Evolutionary conservation across 73 alveolate genomes (phyloP), one percentile per base, ranked within the genome.

Genomic region (Breviolum minutum): DNA sequence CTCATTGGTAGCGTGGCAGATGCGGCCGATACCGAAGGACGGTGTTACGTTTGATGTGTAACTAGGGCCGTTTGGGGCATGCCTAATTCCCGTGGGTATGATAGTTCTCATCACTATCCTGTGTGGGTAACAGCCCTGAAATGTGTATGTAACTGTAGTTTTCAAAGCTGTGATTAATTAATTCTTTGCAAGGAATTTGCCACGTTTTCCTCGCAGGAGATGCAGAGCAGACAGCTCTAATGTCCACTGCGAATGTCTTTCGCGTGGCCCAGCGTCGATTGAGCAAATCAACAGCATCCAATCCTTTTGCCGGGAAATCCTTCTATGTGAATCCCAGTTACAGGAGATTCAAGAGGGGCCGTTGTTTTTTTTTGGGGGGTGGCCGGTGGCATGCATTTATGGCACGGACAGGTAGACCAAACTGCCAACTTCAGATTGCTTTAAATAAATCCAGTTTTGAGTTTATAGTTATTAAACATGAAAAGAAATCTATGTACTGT

Each of bases 271-370:
- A 83, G 76, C 76, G 76, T 0, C 92, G 92, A 8, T 61, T 60
- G 22, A 61, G 73, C 61, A 79, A 30, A 16, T 9, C 87, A 40
- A 12, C 76, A 10, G 92, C 26, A 20, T 1, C 92, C 73, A 86
- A 86, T 27, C 94, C 94, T 63, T 86, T 86, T 26, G 94, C 62
- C 22, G 94, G 94, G 29, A 61, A 86, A 27, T 27, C 64, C 7
- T 86, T 86, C 94, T 86, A 86, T n/a, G 94, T 86, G 81, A 86
- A 86, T n/a, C 94, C 94, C 63, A 86, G 94, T 79, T 86, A 86
- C 79, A 86, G 94, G 94, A 20, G 40, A 7, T 12, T 24, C 40
- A 29, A 22, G 86, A 64, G 27, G 63, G 5, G 61, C 74, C 74
- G 24, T 66, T 17, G 74, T 17, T 17, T 66, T 12, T 9, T 24